Conservation (phyloP, 176 grass and related monocot genomes). For the Raddia distichophylla region DNA sequence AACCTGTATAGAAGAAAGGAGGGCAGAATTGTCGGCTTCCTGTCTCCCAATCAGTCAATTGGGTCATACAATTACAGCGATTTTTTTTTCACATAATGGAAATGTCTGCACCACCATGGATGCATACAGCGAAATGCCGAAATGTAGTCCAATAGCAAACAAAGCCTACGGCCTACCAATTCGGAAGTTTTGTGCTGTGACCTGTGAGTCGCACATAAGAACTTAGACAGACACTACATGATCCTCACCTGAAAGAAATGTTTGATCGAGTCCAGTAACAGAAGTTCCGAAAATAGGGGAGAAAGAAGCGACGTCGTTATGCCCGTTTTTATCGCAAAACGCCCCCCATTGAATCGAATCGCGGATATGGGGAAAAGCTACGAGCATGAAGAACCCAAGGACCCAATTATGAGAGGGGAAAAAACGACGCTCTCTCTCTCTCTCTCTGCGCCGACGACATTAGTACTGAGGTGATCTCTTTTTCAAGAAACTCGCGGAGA, state of each 20-base stretch:
- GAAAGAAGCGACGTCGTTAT: not conserved
- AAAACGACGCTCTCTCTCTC: not conserved
- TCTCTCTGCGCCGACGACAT: not conserved
- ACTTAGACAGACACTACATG: not conserved
- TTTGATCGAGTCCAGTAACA: conserved; percentile 21
- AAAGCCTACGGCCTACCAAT: conserved; percentile 14
- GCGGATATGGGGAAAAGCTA: not conserved
- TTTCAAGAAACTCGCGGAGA: not conserved
- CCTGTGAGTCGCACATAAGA: not conserved
- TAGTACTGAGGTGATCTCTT: not conserved
- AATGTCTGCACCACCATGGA: too few species aligned
- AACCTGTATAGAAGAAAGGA: not conserved
- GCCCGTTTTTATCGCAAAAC: not conserved
- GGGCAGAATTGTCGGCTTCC: not conserved
- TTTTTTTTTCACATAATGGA: too few species aligned
- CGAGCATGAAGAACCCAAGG: not conserved
- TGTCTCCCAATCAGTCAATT: not conserved
- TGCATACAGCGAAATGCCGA: too few species aligned
- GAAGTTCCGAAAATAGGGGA: conserved; percentile 11
- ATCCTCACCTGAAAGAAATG: conserved; percentile 5
- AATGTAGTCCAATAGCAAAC: not conserved
- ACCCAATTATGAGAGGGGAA: not conserved
- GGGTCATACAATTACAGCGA: not conserved
- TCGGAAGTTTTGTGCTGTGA: not conserved
- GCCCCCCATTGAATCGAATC: not conserved